Evolutionary conservation across 805 yeast species (phyloP), one percentile per base, ranked within the genome.

Genomic region (Saccharomycopsis fodiens): DNA sequence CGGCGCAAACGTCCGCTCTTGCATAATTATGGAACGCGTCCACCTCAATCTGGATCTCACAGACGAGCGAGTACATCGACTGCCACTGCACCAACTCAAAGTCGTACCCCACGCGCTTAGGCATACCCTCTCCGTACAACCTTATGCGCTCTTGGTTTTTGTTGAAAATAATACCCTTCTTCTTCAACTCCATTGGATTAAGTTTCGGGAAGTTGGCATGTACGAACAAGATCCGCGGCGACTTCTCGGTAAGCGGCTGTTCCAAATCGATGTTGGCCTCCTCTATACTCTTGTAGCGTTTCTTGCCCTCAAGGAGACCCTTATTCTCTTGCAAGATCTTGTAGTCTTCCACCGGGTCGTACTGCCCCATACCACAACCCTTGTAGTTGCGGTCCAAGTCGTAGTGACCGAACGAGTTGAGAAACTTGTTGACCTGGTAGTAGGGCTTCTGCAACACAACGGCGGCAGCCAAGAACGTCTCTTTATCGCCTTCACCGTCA

Each of bases 191-290:
- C 68, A 79, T 73, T 2, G 86, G 85, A 55, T 81, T 76, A 48
- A 80, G 60, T 57, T 81, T 81, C 5, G 85, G 85, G 62, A 69
- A 73, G 57, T 81, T 80, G 30, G 84, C 76, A 57, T 81, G 87
- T 42, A 79, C 72, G 54, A 81, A 80, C 48, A 78, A 54, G 15
- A 64, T 57, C 32, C 56, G 55, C 39, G 70, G 68, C n/a, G 46
- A 54, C 40, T 52, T 54, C 5, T 43, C 37, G 2, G 46, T 35
- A 8, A 47, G 46, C 23, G 49, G 51, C 13, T 56, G 21, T 32
- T 55, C 56, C 17, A 45, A 45, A 23, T 35, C 50, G 8, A 36
- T 17, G 16, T 47, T 35, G 13, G 50, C 52, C 10, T 31, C 45
- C 37, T 48, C 43, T 16, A 41, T 42, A 15, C 35, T 32, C 12